A percentile compares a stretch with the other conserved stretches of the same genome.
These are phyloP conservation scores for Hygrocybe coccinea DNA, from an alignment of 768 basidiomycete species.

Conservation along the genomic window DNA sequence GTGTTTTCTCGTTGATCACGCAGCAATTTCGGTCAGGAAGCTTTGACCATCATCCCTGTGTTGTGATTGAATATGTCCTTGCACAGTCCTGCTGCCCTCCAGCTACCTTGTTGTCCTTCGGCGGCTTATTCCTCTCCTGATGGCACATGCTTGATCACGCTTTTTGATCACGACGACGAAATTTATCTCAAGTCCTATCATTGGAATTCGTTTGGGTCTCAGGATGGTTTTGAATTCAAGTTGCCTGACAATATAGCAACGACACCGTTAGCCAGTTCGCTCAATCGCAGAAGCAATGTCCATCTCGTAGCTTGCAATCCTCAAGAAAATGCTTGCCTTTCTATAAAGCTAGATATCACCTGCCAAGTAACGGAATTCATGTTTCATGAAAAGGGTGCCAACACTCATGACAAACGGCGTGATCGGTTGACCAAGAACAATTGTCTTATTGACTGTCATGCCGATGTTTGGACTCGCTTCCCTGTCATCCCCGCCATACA, in stretches of 20 bases:
- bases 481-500: constrained; percentile 51
- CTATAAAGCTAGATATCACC: constrained; percentile 48
- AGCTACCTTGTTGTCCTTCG: constrained; percentile 32
- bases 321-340: constrained; percentile 30
- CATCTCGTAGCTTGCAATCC: constrained; percentile 41
- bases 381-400: constrained; percentile 42
- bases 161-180: constrained; percentile 20
- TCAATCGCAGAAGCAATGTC: constrained; percentile 38
- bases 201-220: constrained; percentile 53
- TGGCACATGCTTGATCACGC: constrained; percentile 46
- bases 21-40: constrained; percentile 46
- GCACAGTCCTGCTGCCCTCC: constrained; percentile 42
- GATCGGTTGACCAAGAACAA: constrained; percentile 36
- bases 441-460: constrained; percentile 48
- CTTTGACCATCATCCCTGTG: neutral
- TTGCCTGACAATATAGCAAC: constrained; percentile 24
- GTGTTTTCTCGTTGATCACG: constrained; percentile 52
- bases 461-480: constrained; percentile 57
- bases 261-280: constrained; percentile 38
- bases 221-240: constrained; percentile 37
- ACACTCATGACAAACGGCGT: constrained; percentile 9
- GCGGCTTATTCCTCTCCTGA: constrained; percentile 46
- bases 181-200: constrained; percentile 41
- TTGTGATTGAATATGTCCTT: neutral
- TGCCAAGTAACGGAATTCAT: constrained; percentile 52